Conservation (phyloP, 176 grass and related monocot genomes). For the Ensete ventricosum region DNA sequence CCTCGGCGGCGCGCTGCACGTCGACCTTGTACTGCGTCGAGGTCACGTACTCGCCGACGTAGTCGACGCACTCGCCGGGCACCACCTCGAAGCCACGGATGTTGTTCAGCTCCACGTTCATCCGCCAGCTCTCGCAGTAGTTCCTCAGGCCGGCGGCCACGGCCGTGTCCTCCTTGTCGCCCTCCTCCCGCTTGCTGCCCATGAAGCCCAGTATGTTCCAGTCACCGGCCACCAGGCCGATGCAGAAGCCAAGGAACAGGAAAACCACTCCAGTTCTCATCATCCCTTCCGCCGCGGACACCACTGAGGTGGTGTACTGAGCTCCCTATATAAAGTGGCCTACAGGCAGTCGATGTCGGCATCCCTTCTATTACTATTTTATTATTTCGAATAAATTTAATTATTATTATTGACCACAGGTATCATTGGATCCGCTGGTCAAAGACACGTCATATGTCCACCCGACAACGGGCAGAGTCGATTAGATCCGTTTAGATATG, state of each 20-base stretch:
- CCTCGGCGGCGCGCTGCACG: constrained; percentile 10
- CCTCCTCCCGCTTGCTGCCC: not conserved
- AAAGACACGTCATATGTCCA: too few species aligned
- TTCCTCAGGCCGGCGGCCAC: not conserved
- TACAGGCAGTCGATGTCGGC: too few species aligned
- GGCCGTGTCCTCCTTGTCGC: not conserved
- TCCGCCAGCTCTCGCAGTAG: constrained; percentile 24
- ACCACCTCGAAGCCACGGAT: constrained; percentile 17
- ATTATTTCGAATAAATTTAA: too few species aligned
- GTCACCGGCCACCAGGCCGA: constrained; percentile 5
- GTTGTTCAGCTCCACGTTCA: constrained; percentile 21
- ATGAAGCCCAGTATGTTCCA: constrained; percentile 20
- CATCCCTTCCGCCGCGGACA: too few species aligned
- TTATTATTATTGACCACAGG: too few species aligned
- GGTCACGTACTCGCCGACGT: constrained; percentile 11
- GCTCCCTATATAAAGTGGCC: too few species aligned
- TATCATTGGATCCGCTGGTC: too few species aligned
- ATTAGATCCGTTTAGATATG: too few species aligned
- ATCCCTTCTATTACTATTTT: too few species aligned
- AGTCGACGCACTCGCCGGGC: constrained; percentile 1
- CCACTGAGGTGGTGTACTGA: too few species aligned
- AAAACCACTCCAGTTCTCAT: too few species aligned
- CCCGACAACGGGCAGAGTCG: too few species aligned
- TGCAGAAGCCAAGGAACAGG: not conserved
- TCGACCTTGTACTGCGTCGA: constrained; percentile 17